Evolutionary conservation across 805 yeast genomes (phyloP), one percentile per base, ranked within the genome.

Genomic region (Sugiyamaella marilandica): DNA sequence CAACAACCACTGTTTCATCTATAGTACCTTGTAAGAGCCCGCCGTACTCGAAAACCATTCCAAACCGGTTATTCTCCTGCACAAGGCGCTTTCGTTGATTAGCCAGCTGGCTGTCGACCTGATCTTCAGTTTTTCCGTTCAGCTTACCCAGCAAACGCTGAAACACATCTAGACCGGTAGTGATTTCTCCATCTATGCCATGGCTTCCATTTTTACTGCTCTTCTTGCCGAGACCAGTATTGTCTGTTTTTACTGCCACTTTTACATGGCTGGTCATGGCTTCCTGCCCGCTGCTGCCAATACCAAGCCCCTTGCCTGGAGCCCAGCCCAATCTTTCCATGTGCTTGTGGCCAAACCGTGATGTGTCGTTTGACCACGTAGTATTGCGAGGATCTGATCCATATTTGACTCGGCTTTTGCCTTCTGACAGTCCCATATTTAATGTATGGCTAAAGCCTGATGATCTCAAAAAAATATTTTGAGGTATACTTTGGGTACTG

Each of bases 331-430:
- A 73, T 59, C 81, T 84, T 56, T 82, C 82, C 55, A 92, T 68
- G 68, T 90, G 90, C 62, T 85, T 81, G 66, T 87, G 97, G 0
- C 99, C 99, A 64, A 92, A 92, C 49, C 96, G 72, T 2, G 54
- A 55, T 21, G 59, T 65, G 56, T 72, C 87, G 64, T 89, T 89
- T 24, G 97, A 85, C 99, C 99, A 92, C 56, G 82, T 79, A 1
- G 97, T 91, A 64, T 92, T 92, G 64, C 98, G 75, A 14, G 99
- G 99, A 71, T 92, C 99, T 35, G 77, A 70, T 10, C 98, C 97
- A 66, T 91, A 85, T 63, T 94, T 78, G 63, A 87, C 95, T 64
- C 87, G 89, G 10, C 77, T 80, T 65, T 83, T 85, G 5, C 84
- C 76, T 10, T 87, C 97, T 10, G 77, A 67, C 9, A 73, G 65